A percentile compares a stretch with the other conserved stretches of the same genome.
phyloP scores from a whole-genome alignment of 1,284 basidiomycete species.

The Trichosporon coremiiforme region DNA sequence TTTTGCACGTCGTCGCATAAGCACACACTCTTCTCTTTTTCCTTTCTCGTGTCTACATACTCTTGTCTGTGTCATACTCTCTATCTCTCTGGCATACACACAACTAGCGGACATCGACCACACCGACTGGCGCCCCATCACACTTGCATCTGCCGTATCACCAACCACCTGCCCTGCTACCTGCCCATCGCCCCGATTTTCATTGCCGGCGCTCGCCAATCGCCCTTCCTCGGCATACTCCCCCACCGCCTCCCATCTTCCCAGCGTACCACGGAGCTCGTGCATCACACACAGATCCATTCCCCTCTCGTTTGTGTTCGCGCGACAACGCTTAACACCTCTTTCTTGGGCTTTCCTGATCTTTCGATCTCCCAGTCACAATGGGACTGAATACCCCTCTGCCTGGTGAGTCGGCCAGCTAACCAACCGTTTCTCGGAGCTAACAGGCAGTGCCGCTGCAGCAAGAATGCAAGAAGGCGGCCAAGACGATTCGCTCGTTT shows the following conservation, averaged over 20 bases:
- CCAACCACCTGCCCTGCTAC: background rate
- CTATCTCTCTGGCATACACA: background rate
- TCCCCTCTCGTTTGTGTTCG: background rate
- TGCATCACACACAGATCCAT: background rate
- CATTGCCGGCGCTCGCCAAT: constrained; percentile 2
- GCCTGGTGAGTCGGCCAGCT: constrained; percentile 43
- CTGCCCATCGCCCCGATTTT: background rate
- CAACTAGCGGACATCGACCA: background rate
- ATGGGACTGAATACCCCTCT: constrained; percentile 55
- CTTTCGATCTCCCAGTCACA: constrained; percentile 10
- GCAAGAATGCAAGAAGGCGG: constrained; percentile 62
- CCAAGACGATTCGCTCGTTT: constrained; percentile 58
- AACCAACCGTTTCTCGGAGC: background rate
- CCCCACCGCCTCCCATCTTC: background rate
- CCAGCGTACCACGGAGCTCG: background rate
- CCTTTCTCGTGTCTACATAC: background rate
- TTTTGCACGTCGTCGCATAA: too few relatives aligned
- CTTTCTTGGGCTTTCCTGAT: background rate
- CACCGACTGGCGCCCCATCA: background rate
- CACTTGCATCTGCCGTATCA: background rate
- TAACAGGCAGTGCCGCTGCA: constrained; percentile 53
- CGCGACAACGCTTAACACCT: background rate
- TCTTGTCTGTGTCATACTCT: constrained; percentile 2
- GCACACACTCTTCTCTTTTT: background rate
- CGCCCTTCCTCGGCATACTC: constrained; percentile 6